Evolutionary conservation across 2,329 filamentous ascomycete species (phyloP).

Genomic region (Drechmeria coniospora): DNA sequence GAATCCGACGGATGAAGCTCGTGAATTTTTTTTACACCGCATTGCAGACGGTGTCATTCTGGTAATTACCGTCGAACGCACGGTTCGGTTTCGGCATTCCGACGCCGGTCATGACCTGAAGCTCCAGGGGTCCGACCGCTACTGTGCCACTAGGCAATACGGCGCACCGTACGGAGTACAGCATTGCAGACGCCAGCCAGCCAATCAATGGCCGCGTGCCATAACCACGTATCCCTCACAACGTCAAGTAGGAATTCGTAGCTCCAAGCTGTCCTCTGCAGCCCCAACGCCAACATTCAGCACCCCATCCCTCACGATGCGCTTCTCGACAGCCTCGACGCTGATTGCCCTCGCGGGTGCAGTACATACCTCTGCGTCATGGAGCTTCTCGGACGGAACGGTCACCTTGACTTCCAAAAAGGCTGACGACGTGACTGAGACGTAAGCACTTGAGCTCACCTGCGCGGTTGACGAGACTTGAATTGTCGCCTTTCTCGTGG

Average conservation of each 20-base stretch:
- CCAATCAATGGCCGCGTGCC: constrained; percentile 7
- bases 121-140: too few species aligned
- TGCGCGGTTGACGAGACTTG: neutral
- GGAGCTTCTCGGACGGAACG: constrained; percentile 60
- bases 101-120: too few species aligned
- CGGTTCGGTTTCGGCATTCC: too few species aligned
- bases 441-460: constrained; percentile 29
- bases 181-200: neutral
- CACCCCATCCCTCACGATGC: constrained; percentile 17
- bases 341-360: constrained; percentile 33
- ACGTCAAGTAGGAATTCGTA: too few species aligned
- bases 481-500: neutral
- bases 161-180: constrained; percentile 1
- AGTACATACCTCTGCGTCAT: constrained; percentile 41
- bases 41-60: too few species aligned
- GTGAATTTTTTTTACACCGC: too few species aligned
- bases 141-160: too few species aligned
- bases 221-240: constrained; percentile 11
- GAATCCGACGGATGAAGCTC: too few species aligned
- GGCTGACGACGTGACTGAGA: constrained; percentile 46
- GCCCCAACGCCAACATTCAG: constrained; percentile 6
- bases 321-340: constrained; percentile 20
- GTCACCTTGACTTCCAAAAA: constrained; percentile 53
- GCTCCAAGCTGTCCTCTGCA: constrained; percentile 16
- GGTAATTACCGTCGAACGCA: too few species aligned